These are phyloP conservation scores for Hypoxylon rickii DNA, from an alignment of 495 filamentous ascomycete genomes.

Conservation along the genomic window DNA sequence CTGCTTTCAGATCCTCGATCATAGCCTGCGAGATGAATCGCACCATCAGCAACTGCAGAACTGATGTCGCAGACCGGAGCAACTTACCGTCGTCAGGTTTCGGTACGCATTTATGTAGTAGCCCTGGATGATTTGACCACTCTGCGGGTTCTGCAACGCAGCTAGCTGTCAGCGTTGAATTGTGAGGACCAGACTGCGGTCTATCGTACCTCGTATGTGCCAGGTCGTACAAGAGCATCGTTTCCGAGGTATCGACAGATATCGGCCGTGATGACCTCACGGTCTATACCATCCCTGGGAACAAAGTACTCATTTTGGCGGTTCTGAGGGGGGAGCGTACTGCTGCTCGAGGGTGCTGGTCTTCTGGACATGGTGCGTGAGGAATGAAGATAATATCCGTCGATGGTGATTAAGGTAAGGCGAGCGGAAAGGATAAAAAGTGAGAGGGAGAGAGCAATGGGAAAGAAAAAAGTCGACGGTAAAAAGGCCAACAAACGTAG, in stretches of 20 bases:
- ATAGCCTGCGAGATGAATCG: constrained; percentile 63
- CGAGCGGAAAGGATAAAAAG: constrained; percentile 9
- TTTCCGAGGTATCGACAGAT: constrained; percentile 93
- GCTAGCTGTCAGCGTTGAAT: constrained; percentile 27
- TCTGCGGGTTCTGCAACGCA: constrained; percentile 39
- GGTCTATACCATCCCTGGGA: constrained; percentile 84
- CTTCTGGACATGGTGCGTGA: constrained; percentile 40
- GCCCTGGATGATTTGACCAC: constrained; percentile 67
- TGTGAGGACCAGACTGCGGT: too few species aligned
- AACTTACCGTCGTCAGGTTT: constrained; percentile 81
- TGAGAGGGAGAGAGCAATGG: constrained; percentile 5
- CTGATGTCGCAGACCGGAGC: not conserved
- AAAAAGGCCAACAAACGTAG: constrained; percentile 21
- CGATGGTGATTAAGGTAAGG: constrained; percentile 23
- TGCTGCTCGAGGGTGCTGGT: constrained; percentile 37
- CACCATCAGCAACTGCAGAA: constrained; percentile 21
- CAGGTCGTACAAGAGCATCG: constrained; percentile 87
- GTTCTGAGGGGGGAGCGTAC: constrained; percentile 43
- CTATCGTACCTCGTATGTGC: constrained; percentile 76
- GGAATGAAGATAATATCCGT: constrained; percentile 36
- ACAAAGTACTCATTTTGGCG: constrained; percentile 87
- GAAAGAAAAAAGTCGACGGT: constrained; percentile 17
- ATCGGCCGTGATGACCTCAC: constrained; percentile 93
- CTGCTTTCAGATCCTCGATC: constrained; percentile 83
- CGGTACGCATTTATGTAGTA: constrained; percentile 89